Conservation (phyloP, 2,329 filamentous ascomycete genomes). For the Colletotrichum sp. region DNA sequence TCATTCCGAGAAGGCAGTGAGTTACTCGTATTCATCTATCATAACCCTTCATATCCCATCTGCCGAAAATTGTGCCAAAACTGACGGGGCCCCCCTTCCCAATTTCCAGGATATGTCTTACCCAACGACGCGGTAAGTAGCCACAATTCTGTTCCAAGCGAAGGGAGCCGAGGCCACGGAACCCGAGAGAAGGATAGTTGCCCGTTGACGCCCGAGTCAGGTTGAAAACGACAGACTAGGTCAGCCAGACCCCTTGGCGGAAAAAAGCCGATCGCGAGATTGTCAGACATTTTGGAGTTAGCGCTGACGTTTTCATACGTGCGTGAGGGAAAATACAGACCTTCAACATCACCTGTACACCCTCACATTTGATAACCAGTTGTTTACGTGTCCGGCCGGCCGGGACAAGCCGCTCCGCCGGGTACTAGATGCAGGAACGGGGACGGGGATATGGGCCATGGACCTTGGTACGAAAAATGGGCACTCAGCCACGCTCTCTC, state of each 20-base stretch:
- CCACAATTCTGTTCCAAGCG: background rate
- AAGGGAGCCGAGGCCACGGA: background rate
- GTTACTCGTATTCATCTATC: background rate
- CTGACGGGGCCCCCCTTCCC: background rate
- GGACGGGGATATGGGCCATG: constrained; percentile 51
- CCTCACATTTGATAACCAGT: constrained; percentile 28
- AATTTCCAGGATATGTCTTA: constrained; percentile 26
- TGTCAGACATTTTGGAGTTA: background rate
- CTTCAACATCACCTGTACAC: constrained; percentile 32
- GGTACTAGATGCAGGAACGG: constrained; percentile 54
- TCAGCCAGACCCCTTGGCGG: background rate
- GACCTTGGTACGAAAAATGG: constrained; percentile 40
- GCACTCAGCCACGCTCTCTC: background rate
- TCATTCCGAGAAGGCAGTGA: constrained; percentile 32
- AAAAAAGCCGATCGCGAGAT: background rate
- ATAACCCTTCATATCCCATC: background rate
- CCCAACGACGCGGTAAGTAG: constrained; percentile 29
- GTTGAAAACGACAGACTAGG: constrained; percentile 29
- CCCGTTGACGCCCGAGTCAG: background rate
- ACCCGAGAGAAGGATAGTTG: background rate
- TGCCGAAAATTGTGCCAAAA: background rate
- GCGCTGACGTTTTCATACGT: background rate
- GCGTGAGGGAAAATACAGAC: constrained; percentile 13
- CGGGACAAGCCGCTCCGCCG: constrained; percentile 8
- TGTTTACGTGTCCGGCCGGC: constrained; percentile 24